Evolutionary conservation across 129 eudicot species (phyloP).

Genomic region (Chrysanthemum seticuspe): DNA sequence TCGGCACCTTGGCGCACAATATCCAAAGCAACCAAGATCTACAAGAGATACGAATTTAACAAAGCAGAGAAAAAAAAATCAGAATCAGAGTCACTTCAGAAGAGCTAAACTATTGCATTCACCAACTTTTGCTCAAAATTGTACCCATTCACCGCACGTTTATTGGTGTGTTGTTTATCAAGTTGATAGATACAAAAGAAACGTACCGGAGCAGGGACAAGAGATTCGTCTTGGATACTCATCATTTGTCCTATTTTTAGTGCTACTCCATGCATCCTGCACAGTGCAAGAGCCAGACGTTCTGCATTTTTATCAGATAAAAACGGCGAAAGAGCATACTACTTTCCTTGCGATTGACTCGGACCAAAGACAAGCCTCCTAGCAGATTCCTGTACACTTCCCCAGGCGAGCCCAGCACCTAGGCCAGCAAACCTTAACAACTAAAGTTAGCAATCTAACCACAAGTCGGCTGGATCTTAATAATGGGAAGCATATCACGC

Average conservation of each 20-base stretch:
- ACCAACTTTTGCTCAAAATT: slow-evolving; percentile 13
- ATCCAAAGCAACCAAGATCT: slow-evolving; percentile 96
- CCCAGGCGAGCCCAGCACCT: slow-evolving; percentile 99
- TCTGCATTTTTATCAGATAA: slow-evolving; percentile 90
- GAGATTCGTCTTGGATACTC: slow-evolving; percentile 96
- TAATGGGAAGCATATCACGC: not conserved
- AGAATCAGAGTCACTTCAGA: not conserved
- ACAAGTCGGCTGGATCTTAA: slow-evolving; percentile 11
- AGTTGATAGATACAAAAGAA: not conserved
- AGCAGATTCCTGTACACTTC: slow-evolving; percentile 91
- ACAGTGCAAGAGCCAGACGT: slow-evolving; percentile 94
- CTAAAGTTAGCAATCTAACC: slow-evolving; percentile 24
- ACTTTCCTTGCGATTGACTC: slow-evolving; percentile 44
- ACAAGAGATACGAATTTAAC: slow-evolving; percentile 26
- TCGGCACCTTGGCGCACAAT: slow-evolving; percentile 99
- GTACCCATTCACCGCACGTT: not conserved
- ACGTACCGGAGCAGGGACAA: slow-evolving; percentile 94
- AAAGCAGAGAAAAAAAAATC: not conserved
- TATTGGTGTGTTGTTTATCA: not conserved
- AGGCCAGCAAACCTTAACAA: slow-evolving; percentile 90
- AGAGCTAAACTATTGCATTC: not conserved
- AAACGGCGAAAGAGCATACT: slow-evolving; percentile 68
- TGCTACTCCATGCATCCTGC: slow-evolving; percentile 99
- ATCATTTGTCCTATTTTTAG: slow-evolving; percentile 95
- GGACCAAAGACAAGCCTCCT: slow-evolving; percentile 75